phyloP scores from a whole-genome alignment of 1,284 basidiomycete species.

The Apiotrichum porosum region DNA sequence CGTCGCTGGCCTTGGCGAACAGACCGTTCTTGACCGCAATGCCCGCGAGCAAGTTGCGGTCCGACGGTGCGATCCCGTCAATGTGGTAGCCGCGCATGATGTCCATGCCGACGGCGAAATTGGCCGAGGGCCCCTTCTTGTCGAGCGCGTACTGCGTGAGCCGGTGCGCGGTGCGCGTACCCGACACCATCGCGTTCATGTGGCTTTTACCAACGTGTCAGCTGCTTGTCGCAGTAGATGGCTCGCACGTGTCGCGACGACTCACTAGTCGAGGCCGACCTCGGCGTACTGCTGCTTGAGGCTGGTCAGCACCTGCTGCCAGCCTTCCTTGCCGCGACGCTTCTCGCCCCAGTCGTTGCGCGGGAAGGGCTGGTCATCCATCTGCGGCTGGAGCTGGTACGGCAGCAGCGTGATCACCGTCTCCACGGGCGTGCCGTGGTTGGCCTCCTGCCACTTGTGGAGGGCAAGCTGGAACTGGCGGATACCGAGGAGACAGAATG shows the following conservation, averaged over 20 bases:
- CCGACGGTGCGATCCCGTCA: slow-evolving; percentile 38
- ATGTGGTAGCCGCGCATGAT: slow-evolving; percentile 47
- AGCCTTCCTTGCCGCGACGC: too few relatives aligned
- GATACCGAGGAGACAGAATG: slow-evolving; percentile 38
- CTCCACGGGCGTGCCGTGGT: slow-evolving; percentile 16
- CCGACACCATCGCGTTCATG: too few relatives aligned
- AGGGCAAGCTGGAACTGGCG: slow-evolving; percentile 24
- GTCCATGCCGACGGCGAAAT: slow-evolving; percentile 33
- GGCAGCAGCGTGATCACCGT: slow-evolving; percentile 39
- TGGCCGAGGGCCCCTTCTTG: slow-evolving; percentile 32
- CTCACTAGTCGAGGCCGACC: slow-evolving; percentile 33
- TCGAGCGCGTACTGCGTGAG: slow-evolving; percentile 30
- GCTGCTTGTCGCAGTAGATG: too few relatives aligned
- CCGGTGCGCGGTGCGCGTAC: slow-evolving; percentile 46
- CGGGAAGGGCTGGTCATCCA: slow-evolving; percentile 23
- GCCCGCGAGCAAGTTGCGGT: slow-evolving; percentile 33
- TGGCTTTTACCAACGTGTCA: too few relatives aligned
- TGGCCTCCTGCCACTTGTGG: slow-evolving; percentile 11
- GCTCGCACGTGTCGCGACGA: too few relatives aligned
- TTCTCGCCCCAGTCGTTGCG: slow-evolving; percentile 28
- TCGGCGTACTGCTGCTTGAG: slow-evolving; percentile 34
- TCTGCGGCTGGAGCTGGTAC: slow-evolving; percentile 30
- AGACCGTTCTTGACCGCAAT: slow-evolving; percentile 41
- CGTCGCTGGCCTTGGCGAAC: slow-evolving; percentile 34
- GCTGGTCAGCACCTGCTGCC: too few relatives aligned